Conservation (phyloP, 345 rosid genomes). For the Sonneratia alba region DNA sequence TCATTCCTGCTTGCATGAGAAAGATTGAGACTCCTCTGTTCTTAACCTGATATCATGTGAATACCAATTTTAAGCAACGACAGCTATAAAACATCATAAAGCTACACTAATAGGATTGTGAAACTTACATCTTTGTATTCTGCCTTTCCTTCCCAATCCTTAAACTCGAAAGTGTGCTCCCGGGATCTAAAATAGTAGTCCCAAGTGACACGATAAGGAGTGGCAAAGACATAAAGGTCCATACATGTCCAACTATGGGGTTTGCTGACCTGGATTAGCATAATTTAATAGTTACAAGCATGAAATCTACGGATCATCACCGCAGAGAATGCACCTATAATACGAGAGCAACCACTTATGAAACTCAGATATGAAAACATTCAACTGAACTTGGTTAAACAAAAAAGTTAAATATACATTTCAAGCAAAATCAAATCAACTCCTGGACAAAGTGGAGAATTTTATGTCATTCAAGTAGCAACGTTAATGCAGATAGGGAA, state of each 20-base stretch:
- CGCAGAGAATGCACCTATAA: not conserved
- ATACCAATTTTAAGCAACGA: not conserved
- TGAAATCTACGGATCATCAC: not conserved
- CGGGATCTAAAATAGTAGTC: constrained; percentile 81
- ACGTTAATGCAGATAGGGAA: not conserved
- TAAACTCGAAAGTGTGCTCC: constrained; percentile 70
- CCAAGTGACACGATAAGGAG: constrained; percentile 95
- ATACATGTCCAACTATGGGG: constrained; percentile 97
- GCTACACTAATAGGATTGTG: too few species aligned
- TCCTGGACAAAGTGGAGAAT: not conserved
- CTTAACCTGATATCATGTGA: constrained; percentile 50
- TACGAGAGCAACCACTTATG: not conserved
- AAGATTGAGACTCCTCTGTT: constrained; percentile 82
- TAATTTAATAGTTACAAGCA: constrained; percentile 8
- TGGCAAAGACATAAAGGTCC: constrained; percentile 92
- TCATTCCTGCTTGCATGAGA: constrained; percentile 96
- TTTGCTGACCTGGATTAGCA: constrained; percentile 50
- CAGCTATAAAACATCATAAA: not conserved
- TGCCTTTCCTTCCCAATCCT: constrained; percentile 83
- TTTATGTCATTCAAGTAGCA: not conserved
- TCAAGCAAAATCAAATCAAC: not conserved
- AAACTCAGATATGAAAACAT: not conserved
- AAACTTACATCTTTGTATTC: constrained; percentile 84
- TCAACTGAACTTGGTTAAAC: not conserved
- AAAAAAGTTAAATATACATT: not conserved